These are phyloP conservation scores for Penicillium flavigenum DNA, from an alignment of 495 filamentous ascomycete genomes.

Conservation along the genomic window DNA sequence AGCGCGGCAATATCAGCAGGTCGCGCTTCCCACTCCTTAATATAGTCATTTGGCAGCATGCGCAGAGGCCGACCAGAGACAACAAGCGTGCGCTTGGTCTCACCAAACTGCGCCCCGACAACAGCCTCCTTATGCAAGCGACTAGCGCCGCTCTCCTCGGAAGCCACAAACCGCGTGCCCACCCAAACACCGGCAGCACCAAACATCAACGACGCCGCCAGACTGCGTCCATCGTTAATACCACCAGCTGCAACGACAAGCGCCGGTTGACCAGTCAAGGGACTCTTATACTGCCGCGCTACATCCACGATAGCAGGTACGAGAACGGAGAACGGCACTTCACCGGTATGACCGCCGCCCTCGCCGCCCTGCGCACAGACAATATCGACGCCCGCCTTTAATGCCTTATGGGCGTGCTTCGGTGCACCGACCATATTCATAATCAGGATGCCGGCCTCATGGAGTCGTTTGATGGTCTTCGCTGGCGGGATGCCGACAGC, in stretches of 20 bases:
- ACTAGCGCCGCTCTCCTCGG: slow-evolving; percentile 72
- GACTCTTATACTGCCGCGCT: slow-evolving; percentile 57
- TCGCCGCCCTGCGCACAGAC: slow-evolving; percentile 82
- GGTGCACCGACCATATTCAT: slow-evolving; percentile 98
- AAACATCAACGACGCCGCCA: slow-evolving; percentile 70
- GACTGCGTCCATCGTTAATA: slow-evolving; percentile 65
- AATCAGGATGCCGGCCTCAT: slow-evolving; percentile 70
- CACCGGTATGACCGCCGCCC: slow-evolving; percentile 76
- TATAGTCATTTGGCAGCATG: slow-evolving; percentile 77
- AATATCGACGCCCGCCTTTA: slow-evolving; percentile 77
- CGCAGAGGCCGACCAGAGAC: slow-evolving; percentile 76
- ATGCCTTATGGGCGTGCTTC: slow-evolving; percentile 81
- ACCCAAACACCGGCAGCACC: slow-evolving; percentile 79
- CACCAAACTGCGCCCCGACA: slow-evolving; percentile 69
- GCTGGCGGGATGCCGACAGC: slow-evolving; percentile 80
- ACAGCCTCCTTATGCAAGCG: slow-evolving; percentile 77
- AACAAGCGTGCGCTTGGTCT: slow-evolving; percentile 75
- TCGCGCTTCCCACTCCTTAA: slow-evolving; percentile 70
- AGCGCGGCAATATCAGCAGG: slow-evolving; percentile 71
- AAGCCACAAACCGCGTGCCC: slow-evolving; percentile 82
- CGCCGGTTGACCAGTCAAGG: slow-evolving; percentile 54
- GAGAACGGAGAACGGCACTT: slow-evolving; percentile 69
- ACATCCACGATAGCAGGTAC: slow-evolving; percentile 77
- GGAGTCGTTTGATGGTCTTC: slow-evolving; percentile 65
- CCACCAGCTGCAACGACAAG: slow-evolving; percentile 77